Percentiles rank a stretch among this genome's conserved stretches.
phyloP scores from a whole-genome alignment of 1,284 basidiomycete genomes.

The Crocinoboletus sp. region DNA sequence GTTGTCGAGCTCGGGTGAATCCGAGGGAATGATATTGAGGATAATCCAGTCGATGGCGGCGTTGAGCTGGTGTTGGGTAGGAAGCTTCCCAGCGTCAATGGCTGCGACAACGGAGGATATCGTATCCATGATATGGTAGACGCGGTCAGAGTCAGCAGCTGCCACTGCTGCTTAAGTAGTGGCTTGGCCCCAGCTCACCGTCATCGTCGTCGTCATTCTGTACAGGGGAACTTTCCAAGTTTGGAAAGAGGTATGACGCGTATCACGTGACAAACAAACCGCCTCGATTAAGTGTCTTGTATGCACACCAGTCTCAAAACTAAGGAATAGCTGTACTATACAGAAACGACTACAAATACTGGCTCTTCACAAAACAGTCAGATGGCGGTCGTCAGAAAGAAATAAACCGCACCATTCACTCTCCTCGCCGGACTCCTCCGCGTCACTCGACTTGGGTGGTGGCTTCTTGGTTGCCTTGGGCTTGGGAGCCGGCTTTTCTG shows the following conservation, averaged over 20 bases:
- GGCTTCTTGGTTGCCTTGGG: conserved; percentile 19
- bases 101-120: conserved; percentile 55
- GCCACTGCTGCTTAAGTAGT: no score
- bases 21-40: conserved; percentile 41
- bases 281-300: neutral
- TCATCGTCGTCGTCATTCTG: conserved; percentile 14
- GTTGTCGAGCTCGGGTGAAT: conserved; percentile 35
- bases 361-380: conserved; percentile 8
- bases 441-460: conserved; percentile 23
- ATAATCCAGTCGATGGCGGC: conserved; percentile 48
- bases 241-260: conserved; percentile 3
- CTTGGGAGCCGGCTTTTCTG: conserved; percentile 21
- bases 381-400: neutral
- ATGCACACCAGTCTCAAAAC: neutral
- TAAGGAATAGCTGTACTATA: no score
- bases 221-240: conserved; percentile 17
- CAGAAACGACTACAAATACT: conserved; percentile 9
- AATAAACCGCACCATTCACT: conserved; percentile 15
- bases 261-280: conserved; percentile 14
- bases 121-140: conserved; percentile 46
- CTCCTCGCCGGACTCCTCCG: conserved; percentile 23
- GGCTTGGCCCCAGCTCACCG: neutral
- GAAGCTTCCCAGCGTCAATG: conserved; percentile 60
- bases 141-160: neutral
- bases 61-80: conserved; percentile 51